Evolutionary conservation across 331 rosid genomes (phyloP).

Genomic region (Malus hybrid): DNA sequence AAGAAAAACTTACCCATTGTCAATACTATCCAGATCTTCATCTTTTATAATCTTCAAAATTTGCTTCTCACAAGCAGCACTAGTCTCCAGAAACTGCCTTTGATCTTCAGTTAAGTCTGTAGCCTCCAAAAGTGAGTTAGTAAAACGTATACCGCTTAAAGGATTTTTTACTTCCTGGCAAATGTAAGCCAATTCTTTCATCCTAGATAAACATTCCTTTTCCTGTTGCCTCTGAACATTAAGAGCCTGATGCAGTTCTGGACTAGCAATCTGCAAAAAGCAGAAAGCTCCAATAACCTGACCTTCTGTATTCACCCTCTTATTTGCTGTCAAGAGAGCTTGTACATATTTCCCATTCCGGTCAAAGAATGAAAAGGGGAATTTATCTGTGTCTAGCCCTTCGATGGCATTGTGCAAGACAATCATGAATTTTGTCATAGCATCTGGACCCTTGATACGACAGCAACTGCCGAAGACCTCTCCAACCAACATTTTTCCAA

Average conservation of each 20-base stretch:
- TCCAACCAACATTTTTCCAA: constrained; percentile 91
- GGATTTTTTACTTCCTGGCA: constrained; percentile 94
- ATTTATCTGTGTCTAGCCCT: constrained; percentile 73
- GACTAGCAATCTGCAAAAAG: constrained; percentile 84
- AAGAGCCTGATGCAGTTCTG: constrained; percentile 80
- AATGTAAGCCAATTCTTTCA: constrained; percentile 90
- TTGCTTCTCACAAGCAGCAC: constrained; percentile 91
- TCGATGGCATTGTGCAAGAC: constrained; percentile 89
- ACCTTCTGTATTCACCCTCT: constrained; percentile 73
- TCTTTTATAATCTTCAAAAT: constrained; percentile 72
- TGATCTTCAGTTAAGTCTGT: constrained; percentile 89
- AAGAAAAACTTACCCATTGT: constrained; percentile 69
- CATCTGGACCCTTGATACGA: constrained; percentile 80
- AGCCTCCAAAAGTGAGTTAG: constrained; percentile 86
- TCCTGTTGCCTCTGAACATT: constrained; percentile 79
- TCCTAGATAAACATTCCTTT: constrained; percentile 57
- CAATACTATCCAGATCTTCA: constrained; percentile 62
- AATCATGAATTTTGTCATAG: constrained; percentile 86
- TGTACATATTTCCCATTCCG: constrained; percentile 68
- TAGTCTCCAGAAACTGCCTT: constrained; percentile 87
- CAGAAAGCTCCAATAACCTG: constrained; percentile 90
- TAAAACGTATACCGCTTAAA: constrained; percentile 80
- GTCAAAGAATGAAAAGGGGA: constrained; percentile 72
- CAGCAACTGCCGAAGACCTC: constrained; percentile 93
- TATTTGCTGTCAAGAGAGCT: constrained; percentile 84